These are phyloP conservation scores for Chlorella ohadii DNA, from an alignment of 139 green algal genomes.

Conservation along the genomic window DNA sequence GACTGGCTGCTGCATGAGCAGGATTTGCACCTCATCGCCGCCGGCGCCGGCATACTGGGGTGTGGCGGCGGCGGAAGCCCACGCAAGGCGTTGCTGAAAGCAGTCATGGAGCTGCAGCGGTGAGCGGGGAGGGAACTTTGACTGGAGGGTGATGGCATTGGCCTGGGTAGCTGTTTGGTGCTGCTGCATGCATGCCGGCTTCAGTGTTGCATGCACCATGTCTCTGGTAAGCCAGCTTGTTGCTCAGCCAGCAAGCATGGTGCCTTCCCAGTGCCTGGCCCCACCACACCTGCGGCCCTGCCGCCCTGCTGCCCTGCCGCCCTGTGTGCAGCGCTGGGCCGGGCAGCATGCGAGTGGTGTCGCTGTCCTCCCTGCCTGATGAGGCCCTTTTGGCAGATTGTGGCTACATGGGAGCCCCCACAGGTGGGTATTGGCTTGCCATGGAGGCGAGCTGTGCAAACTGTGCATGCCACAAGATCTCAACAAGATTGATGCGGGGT, in stretches of 20 bases:
- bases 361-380: constrained; percentile 22
- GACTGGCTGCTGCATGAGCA: constrained; percentile 21
- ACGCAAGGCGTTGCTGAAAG: constrained; percentile 41
- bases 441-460: too few species aligned
- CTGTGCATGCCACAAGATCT: too few species aligned
- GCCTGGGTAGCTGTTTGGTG: too few species aligned
- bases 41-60: constrained; percentile 48
- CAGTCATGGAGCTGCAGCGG: constrained; percentile 29
- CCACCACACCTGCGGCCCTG: neutral
- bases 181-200: too few species aligned
- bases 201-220: too few species aligned
- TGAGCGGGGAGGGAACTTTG: neutral
- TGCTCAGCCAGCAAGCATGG: too few species aligned
- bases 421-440: constrained; percentile 35
- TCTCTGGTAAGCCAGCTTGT: too few species aligned
- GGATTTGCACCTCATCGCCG: constrained; percentile 36
- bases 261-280: too few species aligned
- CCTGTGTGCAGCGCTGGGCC: neutral
- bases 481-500: too few species aligned
- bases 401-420: constrained; percentile 59
- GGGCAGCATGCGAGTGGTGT: constrained; percentile 34
- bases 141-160: too few species aligned
- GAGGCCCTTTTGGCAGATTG: constrained; percentile 42
- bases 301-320: neutral
- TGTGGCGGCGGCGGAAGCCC: constrained; percentile 51